These are phyloP conservation scores for Gremmenia infestans DNA, from an alignment of 2,329 filamentous ascomycete species.

Conservation along the genomic window DNA sequence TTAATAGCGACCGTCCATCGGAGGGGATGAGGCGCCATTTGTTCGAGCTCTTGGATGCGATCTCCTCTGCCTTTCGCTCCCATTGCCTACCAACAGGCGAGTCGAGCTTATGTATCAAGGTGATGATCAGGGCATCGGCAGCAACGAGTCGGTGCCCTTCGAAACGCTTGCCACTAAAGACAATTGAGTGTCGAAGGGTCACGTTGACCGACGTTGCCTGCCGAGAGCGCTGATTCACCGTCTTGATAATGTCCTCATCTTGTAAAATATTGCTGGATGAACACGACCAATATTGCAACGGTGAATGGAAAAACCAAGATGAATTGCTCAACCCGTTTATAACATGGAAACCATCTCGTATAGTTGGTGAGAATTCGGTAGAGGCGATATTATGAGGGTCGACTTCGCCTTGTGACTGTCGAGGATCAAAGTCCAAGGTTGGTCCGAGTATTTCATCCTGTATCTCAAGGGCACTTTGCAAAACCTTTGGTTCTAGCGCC, in stretches of 20 bases:
- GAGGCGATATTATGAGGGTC: conserved; percentile 2
- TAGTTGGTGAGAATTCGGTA: conserved; percentile 28
- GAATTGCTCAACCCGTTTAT: conserved; percentile 55
- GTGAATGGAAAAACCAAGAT: conserved; percentile 78
- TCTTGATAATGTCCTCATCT: conserved; percentile 60
- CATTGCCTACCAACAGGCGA: conserved; percentile 61
- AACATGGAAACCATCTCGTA: conserved; percentile 52
- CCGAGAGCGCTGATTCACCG: conserved; percentile 61
- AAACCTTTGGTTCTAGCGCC: conserved; percentile 60
- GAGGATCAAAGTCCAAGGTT: conserved; percentile 51
- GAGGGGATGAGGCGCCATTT: conserved; percentile 63
- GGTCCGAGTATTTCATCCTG: conserved; percentile 65
- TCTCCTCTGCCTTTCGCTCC: conserved; percentile 52
- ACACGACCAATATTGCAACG: conserved; percentile 74
- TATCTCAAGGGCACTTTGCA: conserved; percentile 62
- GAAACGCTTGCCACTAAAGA: conserved; percentile 78
- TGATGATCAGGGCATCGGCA: conserved; percentile 74
- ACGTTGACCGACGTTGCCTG: conserved; percentile 66
- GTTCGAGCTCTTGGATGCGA: conserved; percentile 44
- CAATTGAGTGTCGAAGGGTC: conserved; percentile 70
- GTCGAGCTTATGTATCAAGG: conserved; percentile 63
- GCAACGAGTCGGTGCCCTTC: conserved; percentile 61
- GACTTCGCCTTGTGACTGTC: conserved; percentile 25
- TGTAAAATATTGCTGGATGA: conserved; percentile 51
- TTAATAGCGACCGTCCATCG: conserved; percentile 48